Evolutionary conservation across 208 protist genomes (phyloP), one percentile per base, ranked within the genome.

Genomic region (Crithidia fasciculata): DNA sequence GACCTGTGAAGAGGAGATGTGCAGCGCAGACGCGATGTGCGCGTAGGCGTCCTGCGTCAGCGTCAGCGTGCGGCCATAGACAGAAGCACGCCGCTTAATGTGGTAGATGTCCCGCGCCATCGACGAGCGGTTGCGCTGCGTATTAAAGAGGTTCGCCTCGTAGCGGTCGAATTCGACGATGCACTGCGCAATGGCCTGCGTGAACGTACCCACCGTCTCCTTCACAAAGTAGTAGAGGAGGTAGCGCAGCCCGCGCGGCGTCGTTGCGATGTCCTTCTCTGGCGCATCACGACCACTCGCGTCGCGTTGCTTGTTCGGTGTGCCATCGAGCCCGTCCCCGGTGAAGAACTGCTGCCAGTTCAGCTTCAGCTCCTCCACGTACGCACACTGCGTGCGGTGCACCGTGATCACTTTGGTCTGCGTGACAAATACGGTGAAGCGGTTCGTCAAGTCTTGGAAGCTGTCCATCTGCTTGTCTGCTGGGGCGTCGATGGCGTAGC

Each of bases 41-140:
- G 86, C 67, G 73, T 86, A 92, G 52, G 86, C 81, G 56, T 95
- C 90, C 53, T 86, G 82, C 8, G 84, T 90, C 49, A 95, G 79
- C 36, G 79, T 86, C 44, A 95, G 64, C 10, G 84, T 86, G 19
- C 90, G 84, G 10, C 76, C 80, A 68, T 90, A 95, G 53, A 90
- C 88, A 37, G 87, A 87, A 57, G 87, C 87, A 47, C 90, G 88
- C 16, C 90, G 88, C 68, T 95, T 93, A 65, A 95, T 90, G 81
- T 92, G 85, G 66, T 93, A 91, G 45, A 95, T 95, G 64, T 88
- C 75, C 5, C 88, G 85, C 37, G 88, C 86, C 80, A 92, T 64
- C 18, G 78, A 59, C 15, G 80, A 83, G 36, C 85, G 90, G 28
- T 87, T 79, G 49, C 59, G 43, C 49, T 72, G 70, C 28, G 78